Evolutionary conservation across 441 rosid species (phyloP), one percentile per base, ranked within the genome.

Genomic region (Euphorbia schlechtendalii): DNA sequence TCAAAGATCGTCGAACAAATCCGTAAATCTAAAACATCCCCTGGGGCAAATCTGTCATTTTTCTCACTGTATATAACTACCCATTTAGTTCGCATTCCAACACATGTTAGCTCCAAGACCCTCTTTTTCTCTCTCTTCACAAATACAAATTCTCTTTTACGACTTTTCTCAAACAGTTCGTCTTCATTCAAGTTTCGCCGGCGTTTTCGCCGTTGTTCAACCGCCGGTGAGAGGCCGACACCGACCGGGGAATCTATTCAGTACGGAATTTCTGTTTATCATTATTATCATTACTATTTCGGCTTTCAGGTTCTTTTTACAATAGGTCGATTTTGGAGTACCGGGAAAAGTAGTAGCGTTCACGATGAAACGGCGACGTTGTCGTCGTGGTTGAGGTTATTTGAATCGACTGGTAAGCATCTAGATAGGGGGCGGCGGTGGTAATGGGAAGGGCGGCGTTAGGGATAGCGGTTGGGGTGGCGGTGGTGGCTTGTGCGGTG

Each of bases 401-500:
- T n/a, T n/a, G n/a, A n/a, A 20, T 24, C 0, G 32, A 8, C 54
- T 3, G 38, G 54, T 41, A 45, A 41, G 56, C 17, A 32, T n/a
- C 17, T 60, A 48, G 70, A 15, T 41, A 51, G 38, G 36, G 63
- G 34, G 34, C 3, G 34, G 28, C 30, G 63, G 64, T 56, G 61
- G 67, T 56, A 78, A 84, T 82, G 93, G 92, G 95, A 68, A 86
- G 71, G 71, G 74, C 83, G 76, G 83, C 66, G 71, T 71, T 75
- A 74, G 90, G 77, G 32, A n/a, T n/a, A n/a, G n/a, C n/a, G n/a
- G n/a, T n/a, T n/a, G n/a, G n/a, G n/a, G 89, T 80, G 69, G 95
- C 94, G 66, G 85, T 77, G 70, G 86, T 78, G 76, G 83, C 91
- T 27, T 88, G 92, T 75, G 83, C 84, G 41, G 88, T 80, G 77